These are phyloP conservation scores for Podospora anserina DNA, from an alignment of 495 filamentous ascomycete genomes.

Conservation along the genomic window DNA sequence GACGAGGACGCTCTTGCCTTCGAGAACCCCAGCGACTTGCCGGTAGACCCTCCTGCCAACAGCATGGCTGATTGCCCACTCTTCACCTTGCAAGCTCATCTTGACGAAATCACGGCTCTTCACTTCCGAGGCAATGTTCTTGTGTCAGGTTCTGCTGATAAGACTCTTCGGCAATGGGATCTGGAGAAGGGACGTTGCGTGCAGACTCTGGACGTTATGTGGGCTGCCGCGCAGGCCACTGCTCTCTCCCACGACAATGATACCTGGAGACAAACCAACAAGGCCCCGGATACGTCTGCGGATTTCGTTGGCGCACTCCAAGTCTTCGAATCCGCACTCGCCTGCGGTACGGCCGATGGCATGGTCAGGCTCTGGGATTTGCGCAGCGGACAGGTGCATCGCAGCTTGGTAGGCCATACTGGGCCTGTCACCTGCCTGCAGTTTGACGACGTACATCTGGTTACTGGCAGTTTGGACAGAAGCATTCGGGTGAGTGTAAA, in stretches of 20 bases:
- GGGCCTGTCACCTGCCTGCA: slow-evolving; percentile 93
- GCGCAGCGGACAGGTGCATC: slow-evolving; percentile 90
- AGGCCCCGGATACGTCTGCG: slow-evolving; percentile 59
- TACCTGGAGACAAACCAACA: slow-evolving; percentile 54
- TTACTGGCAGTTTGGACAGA: slow-evolving; percentile 90
- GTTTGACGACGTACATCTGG: slow-evolving; percentile 93
- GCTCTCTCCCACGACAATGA: slow-evolving; percentile 56
- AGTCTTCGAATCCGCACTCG: slow-evolving; percentile 93
- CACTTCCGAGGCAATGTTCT: slow-evolving; percentile 85
- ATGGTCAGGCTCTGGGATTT: slow-evolving; percentile 99
- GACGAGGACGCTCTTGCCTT: slow-evolving; percentile 60
- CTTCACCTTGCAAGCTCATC: slow-evolving; percentile 82
- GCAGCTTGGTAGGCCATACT: slow-evolving; percentile 94
- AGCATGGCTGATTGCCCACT: slow-evolving; percentile 85
- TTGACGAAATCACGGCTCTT: slow-evolving; percentile 91
- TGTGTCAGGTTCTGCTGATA: slow-evolving; percentile 93
- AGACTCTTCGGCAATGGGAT: slow-evolving; percentile 97
- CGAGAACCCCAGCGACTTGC: slow-evolving; percentile 57
- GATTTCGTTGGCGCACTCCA: slow-evolving; percentile 95
- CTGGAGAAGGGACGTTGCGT: slow-evolving; percentile 91
- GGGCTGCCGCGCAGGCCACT: slow-evolving; percentile 91
- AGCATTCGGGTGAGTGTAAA: slow-evolving; percentile 77
- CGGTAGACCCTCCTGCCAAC: slow-evolving; percentile 60
- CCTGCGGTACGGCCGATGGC: slow-evolving; percentile 96
- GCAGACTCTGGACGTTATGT: slow-evolving; percentile 97